phyloP scores from a whole-genome alignment of 441 rosid genomes.

The Corymbia calophylla region DNA sequence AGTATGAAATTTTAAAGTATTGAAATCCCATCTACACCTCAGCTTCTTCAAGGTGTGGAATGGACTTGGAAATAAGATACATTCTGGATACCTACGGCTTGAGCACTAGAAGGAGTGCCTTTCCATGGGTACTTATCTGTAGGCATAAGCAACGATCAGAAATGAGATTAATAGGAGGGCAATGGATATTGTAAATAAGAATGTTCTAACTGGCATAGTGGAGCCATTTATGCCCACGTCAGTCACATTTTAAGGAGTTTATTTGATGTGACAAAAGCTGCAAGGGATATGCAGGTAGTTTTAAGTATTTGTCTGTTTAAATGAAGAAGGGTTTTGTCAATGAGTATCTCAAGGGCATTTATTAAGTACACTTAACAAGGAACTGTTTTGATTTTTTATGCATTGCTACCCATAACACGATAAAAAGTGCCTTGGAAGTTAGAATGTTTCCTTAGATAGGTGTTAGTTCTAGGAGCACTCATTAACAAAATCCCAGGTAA shows the following conservation, averaged over 20 bases:
- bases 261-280: not conserved
- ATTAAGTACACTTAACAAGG: not conserved
- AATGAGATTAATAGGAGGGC: not conserved
- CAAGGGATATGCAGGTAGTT: not conserved
- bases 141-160: not conserved
- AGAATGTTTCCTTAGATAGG: not conserved
- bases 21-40: not conserved
- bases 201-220: not conserved
- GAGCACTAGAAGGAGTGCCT: not conserved
- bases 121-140: not conserved
- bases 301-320: not conserved
- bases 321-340: not conserved
- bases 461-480: not conserved
- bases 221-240: not conserved
- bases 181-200: not conserved
- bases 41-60: not conserved
- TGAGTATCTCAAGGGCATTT: not conserved
- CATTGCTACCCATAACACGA: not conserved
- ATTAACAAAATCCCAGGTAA: not conserved
- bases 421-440: not conserved
- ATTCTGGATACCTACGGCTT: not conserved
- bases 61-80: not conserved
- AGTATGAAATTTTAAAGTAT: not conserved
- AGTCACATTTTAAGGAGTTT: not conserved
- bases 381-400: not conserved